Evolutionary conservation across 345 rosid genomes (phyloP).

Genomic region (Aquilaria sinensis): DNA sequence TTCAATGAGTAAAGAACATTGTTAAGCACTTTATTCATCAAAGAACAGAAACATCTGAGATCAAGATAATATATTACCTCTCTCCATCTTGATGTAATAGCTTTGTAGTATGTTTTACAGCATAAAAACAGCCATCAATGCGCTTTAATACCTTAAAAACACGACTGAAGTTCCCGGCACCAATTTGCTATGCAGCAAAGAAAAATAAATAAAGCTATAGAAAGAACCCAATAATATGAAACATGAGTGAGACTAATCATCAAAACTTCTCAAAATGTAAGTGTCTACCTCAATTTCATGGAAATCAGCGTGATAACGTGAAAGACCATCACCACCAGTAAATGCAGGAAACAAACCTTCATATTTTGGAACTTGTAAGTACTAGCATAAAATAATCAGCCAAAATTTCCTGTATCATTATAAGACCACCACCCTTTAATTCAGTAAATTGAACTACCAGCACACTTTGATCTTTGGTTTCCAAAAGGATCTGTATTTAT

Average conservation of each 20-base stretch:
- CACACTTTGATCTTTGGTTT: slow-evolving; percentile 81
- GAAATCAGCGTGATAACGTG: slow-evolving; percentile 88
- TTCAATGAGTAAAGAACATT: slow-evolving; percentile 23
- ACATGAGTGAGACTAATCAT: neutral
- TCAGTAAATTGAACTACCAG: slow-evolving; percentile 40
- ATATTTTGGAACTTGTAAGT: slow-evolving; percentile 13
- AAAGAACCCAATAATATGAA: neutral
- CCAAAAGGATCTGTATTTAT: slow-evolving; percentile 59
- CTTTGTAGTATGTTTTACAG: slow-evolving; percentile 72
- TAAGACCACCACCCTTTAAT: too few relatives aligned
- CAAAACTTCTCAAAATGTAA: neutral
- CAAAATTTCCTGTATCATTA: neutral
- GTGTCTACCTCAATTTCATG: slow-evolving; percentile 84
- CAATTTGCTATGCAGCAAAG: slow-evolving; percentile 61
- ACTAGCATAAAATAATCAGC: neutral
- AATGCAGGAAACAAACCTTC: slow-evolving; percentile 61
- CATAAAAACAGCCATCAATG: slow-evolving; percentile 95
- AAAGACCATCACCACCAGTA: slow-evolving; percentile 75
- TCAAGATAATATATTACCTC: slow-evolving; percentile 36
- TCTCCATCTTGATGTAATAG: slow-evolving; percentile 66
- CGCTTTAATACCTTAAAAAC: slow-evolving; percentile 91
- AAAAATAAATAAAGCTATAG: slow-evolving; percentile 5
- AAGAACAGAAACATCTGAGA: slow-evolving; percentile 4
- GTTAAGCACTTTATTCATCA: neutral
- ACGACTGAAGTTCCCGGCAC: slow-evolving; percentile 77